Conservation (phyloP, 1,139 yeast genomes). For the Hanseniaspora sp. region DNA sequence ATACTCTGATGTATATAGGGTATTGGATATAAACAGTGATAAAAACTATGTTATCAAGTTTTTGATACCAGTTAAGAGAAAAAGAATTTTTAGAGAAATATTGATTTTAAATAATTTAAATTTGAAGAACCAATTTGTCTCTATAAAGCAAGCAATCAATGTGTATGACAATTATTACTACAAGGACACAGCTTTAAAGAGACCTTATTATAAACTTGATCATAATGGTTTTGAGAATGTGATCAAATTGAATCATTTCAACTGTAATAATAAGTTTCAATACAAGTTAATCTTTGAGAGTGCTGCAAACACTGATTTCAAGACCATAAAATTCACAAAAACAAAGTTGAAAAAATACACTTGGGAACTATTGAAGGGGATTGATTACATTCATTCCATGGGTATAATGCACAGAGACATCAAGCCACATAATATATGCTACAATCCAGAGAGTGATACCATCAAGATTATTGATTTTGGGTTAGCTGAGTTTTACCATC, state of each 20-base stretch:
- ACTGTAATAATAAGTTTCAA: constrained; percentile 52
- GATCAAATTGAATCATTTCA: constrained; percentile 69
- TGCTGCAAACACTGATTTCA: constrained; percentile 80
- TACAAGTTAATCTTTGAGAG: constrained; percentile 83
- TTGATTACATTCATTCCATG: constrained; percentile 91
- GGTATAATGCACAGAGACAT: constrained; percentile 99
- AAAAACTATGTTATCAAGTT: constrained; percentile 75
- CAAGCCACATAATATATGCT: constrained; percentile 97
- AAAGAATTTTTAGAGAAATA: constrained; percentile 91
- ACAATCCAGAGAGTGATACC: constrained; percentile 65
- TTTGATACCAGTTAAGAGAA: constrained; percentile 89
- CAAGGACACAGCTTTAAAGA: not conserved
- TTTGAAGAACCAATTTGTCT: constrained; percentile 40
- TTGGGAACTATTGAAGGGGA: constrained; percentile 75
- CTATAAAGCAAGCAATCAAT: not conserved
- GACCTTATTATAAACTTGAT: constrained; percentile 23
- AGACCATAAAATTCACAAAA: constrained; percentile 71
- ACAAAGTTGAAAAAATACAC: constrained; percentile 79
- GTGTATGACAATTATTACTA: constrained; percentile 2
- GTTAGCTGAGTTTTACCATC: constrained; percentile 91
- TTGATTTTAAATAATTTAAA: constrained; percentile 81
- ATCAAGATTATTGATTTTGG: constrained; percentile 97
- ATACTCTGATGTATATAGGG: constrained; percentile 91
- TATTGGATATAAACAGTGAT: constrained; percentile 48
- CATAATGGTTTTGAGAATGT: constrained; percentile 43